Base-by-base conservation (phyloP, 805 yeast genomes). In the Maudiozyma serrabonitensis region DNA sequence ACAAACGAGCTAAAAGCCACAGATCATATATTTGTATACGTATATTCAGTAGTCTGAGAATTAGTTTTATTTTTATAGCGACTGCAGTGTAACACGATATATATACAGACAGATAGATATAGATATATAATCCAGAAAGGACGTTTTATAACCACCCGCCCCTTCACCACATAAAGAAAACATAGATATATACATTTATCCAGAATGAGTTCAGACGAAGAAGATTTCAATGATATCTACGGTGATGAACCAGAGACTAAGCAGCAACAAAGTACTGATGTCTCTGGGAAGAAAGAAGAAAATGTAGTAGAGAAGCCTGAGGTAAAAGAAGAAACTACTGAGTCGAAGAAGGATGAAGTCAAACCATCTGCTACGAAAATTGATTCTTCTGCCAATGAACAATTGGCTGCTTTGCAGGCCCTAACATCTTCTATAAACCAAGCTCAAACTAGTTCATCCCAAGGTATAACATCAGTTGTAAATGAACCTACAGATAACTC, bases 171-270 rank as follows among this genome's bases (percentile, higher is more conserved):
- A 28, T 28, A 28, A 28, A 28, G 32, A 28, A 28, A 28, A 28
- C 32, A 28, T 28, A 28, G 32, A 28, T 28, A 28, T 35, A 35
- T 35, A 35, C 18, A 15, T 35, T 6, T 35, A 35, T n/a, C 38
- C 38, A 35, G 38, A 35, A 81, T 81, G 85, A 78, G 84, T 52
- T 78, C 84, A 53, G 95, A 88, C 69, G 96, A 89, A 71, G 97
- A 90, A 70, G 96, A 89, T 66, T 90, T 90, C 68, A 95, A 89
- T 70, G 96, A 90, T 67, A 87, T 90, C 70, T 90, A 90, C 70
- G 70, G 69, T 48, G 67, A 66, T 47, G 73, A 58, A 7, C 28
- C 34, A 15, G 23, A 23, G 32, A 26, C 16, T 6, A 31, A 16
- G 35, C 6, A 25, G 18, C 19, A 32, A 11, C 44, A 32, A 21